Evolutionary conservation across 2,329 filamentous ascomycete species (phyloP), one percentile per base, ranked within the genome.

Genomic region (Tympanopsis confertula): DNA sequence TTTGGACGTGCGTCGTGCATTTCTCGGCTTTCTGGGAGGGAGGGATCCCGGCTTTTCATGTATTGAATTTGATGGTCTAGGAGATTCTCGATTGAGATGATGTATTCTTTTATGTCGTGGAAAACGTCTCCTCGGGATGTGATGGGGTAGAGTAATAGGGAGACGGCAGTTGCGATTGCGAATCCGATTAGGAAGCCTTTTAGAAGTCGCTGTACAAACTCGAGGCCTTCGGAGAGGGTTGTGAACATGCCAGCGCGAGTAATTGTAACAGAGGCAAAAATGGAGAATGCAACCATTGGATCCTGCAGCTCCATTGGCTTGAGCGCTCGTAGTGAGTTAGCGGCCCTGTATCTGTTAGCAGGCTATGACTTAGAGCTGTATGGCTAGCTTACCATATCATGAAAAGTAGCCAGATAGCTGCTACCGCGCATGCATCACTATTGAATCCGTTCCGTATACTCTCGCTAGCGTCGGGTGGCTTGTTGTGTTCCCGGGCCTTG

Each of bases 201-300:
- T 12, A 42, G 26, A 14, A 41, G 35, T 32, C 36, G 19, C 20
- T n/a, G 29, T 13, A 32, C 18, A 28, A 40, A 40, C 13, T 4
- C 13, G 13, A 40, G 24, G 12, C 39, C 39, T 22, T 40, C 39
- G 13, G 28, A 13, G 7, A 40, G 2, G 5, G 35, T 38, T 12
- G 14, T 13, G 35, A 38, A 40, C 20, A 20, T 17, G 7, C 39
- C 39, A 4, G n/a, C 35, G 13, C 26, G 35, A 13, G 39, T 40
- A n/a, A 40, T 20, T 4, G 24, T 38, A 12, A 40, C 30, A 2
- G 22, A 35, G 17, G 35, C n/a, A 17, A 40, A 40, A 30, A 40
- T 40, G 18, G 39, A 40, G 18, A 40, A 40, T 13, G 35, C 35
- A 20, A 40, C 39, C 39, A 40, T 40, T 12, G 39, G 39, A 38